Conservation (phyloP, 2,329 filamentous ascomycete genomes). For the Stachybotrys elegans region DNA sequence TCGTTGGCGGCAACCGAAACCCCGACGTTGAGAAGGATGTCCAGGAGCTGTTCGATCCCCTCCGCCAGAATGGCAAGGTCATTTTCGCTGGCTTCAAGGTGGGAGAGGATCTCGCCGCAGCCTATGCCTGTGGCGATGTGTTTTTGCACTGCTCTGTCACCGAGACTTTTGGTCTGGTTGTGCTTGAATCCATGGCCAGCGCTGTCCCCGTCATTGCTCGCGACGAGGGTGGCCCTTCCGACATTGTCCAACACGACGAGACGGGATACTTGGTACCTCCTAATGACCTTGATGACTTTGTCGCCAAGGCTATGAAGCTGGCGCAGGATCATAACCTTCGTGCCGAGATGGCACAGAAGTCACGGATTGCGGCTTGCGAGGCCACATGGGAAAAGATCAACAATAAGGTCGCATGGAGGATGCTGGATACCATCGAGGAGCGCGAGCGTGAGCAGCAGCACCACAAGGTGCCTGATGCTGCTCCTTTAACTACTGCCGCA, state of each 20-base stretch:
- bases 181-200: conserved; percentile 67
- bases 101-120: conserved; percentile 56
- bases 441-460: conserved; percentile 27
- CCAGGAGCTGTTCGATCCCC: conserved; percentile 50
- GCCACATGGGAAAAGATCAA: conserved; percentile 70
- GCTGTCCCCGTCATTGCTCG: conserved; percentile 64
- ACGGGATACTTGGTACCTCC: conserved; percentile 59
- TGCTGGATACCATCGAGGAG: conserved; percentile 48
- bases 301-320: conserved; percentile 45
- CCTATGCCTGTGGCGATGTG: conserved; percentile 64
- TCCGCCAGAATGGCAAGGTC: conserved; percentile 46
- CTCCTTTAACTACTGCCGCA: conserved; percentile 8
- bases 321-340: conserved; percentile 39
- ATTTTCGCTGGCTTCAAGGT: conserved; percentile 63
- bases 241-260: conserved; percentile 55
- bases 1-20: conserved; percentile 66
- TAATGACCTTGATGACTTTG: conserved; percentile 54
- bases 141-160: conserved; percentile 68
- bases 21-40: conserved; percentile 56
- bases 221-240: conserved; percentile 64
- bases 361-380: conserved; percentile 52
- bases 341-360: conserved; percentile 36
- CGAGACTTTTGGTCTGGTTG: conserved; percentile 67
- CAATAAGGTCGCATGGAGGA: conserved; percentile 62
- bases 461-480: background rate